Evolutionary conservation across 2,329 filamentous ascomycete genomes (phyloP).

Genomic region (Aspergillus amoenus): DNA sequence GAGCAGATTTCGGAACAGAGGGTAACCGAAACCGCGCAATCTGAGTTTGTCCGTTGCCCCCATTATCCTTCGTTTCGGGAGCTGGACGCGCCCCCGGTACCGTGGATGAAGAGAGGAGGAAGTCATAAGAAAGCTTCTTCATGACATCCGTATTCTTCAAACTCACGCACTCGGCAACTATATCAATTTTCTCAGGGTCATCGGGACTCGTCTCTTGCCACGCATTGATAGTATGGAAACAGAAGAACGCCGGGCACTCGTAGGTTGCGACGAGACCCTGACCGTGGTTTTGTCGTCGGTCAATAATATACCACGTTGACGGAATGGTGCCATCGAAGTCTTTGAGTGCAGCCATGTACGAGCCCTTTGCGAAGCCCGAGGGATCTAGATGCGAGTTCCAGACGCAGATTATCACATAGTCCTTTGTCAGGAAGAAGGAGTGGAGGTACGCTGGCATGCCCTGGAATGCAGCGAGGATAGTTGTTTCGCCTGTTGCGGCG

Average conservation of each 20-base stretch:
- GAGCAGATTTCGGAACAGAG: constrained; percentile 24
- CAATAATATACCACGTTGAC: constrained; percentile 72
- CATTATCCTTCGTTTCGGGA: not conserved
- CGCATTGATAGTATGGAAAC: constrained; percentile 77
- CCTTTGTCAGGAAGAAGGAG: constrained; percentile 71
- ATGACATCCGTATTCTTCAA: constrained; percentile 67
- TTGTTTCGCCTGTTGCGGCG: constrained; percentile 62
- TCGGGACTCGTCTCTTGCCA: constrained; percentile 60
- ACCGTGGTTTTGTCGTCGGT: constrained; percentile 54
- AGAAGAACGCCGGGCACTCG: constrained; percentile 68
- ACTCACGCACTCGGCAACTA: constrained; percentile 65
- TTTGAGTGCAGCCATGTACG: constrained; percentile 64
- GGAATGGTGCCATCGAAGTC: constrained; percentile 58
- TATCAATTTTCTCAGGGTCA: constrained; percentile 41
- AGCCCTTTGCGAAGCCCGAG: not conserved
- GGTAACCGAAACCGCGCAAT: constrained; percentile 42
- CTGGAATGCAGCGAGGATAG: constrained; percentile 68
- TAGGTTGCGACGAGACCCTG: constrained; percentile 69
- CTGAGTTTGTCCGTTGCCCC: constrained; percentile 22
- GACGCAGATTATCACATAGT: constrained; percentile 71
- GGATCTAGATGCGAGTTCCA: constrained; percentile 66
- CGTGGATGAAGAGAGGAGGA: constrained; percentile 57
- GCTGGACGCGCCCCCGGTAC: constrained; percentile 41
- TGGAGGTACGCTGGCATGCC: constrained; percentile 71
- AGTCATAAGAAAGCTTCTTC: constrained; percentile 67